phyloP scores from a whole-genome alignment of 2,329 filamentous ascomycete species.

The Fusarium sp. region DNA sequence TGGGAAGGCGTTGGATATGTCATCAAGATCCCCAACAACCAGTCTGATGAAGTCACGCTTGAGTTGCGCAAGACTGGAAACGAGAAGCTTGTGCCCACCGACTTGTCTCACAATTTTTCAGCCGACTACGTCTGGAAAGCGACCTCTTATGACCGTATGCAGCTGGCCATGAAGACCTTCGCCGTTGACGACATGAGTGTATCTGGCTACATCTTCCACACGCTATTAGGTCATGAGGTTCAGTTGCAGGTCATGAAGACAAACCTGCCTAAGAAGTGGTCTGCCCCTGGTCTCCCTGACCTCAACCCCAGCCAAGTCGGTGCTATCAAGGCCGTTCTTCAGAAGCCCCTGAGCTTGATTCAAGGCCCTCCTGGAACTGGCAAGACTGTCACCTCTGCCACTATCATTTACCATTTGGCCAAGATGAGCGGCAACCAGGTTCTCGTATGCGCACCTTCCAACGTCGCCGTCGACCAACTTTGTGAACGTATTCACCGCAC shows the following conservation, averaged over 20 bases:
- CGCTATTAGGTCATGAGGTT: slow-evolving; percentile 93
- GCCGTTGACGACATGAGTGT: slow-evolving; percentile 98
- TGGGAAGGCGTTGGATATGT: slow-evolving; percentile 99
- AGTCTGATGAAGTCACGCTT: slow-evolving; percentile 96
- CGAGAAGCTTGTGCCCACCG: slow-evolving; percentile 94
- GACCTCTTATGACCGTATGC: slow-evolving; percentile 99
- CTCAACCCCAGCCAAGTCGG: slow-evolving; percentile 96
- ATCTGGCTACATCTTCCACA: slow-evolving; percentile 98
- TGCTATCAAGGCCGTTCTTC: slow-evolving; percentile 93
- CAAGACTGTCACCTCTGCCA: slow-evolving; percentile 98
- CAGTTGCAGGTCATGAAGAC: slow-evolving; percentile 95
- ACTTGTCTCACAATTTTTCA: slow-evolving; percentile 97
- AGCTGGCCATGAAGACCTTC: slow-evolving; percentile 98
- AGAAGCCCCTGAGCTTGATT: slow-evolving; percentile 93
- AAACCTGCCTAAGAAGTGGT: slow-evolving; percentile 95
- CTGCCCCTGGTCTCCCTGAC: slow-evolving; percentile 91
- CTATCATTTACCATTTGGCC: slow-evolving; percentile 96
- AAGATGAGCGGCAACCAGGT: slow-evolving; percentile 97
- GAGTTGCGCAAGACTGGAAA: slow-evolving; percentile 94
- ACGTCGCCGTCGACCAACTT: slow-evolving; percentile 97
- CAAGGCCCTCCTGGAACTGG: slow-evolving; percentile 97
- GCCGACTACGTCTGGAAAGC: slow-evolving; percentile 99
- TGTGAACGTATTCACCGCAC: slow-evolving; percentile 97
- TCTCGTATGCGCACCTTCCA: slow-evolving; percentile 95
- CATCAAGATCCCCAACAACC: slow-evolving; percentile 99